Conservation (phyloP, 1,284 basidiomycete genomes). For the Papiliotrema laurentii region DNA sequence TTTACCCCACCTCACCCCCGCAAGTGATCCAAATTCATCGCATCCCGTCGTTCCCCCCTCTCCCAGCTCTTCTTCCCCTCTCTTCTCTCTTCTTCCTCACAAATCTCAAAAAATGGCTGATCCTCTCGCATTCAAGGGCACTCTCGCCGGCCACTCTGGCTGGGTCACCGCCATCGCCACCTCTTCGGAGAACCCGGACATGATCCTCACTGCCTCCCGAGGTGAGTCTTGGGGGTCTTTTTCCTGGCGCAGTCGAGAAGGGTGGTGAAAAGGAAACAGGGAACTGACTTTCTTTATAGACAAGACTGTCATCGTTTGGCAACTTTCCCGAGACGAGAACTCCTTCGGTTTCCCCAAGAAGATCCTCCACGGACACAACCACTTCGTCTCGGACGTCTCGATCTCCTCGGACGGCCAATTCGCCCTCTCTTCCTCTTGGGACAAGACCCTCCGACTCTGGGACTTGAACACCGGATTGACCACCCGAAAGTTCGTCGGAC, state of each 20-base stretch:
- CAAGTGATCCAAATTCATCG: not conserved
- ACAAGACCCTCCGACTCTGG: constrained; percentile 99
- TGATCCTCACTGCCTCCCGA: constrained; percentile 94
- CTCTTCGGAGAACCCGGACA: constrained; percentile 92
- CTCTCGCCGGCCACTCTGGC: constrained; percentile 90
- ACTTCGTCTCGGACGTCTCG: constrained; percentile 99
- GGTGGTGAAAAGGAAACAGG: not conserved
- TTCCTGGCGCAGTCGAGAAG: not conserved
- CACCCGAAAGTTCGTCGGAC: constrained; percentile 95
- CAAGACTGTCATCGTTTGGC: constrained; percentile 99
- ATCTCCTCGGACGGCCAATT: constrained; percentile 99
- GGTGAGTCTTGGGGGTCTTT: constrained; percentile 56
- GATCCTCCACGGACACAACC: constrained; percentile 98
- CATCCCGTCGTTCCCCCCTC: not conserved
- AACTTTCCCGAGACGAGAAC: constrained; percentile 90
- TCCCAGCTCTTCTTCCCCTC: not conserved
- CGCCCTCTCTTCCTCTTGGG: constrained; percentile 98
- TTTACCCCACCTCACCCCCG: constrained; percentile 4
- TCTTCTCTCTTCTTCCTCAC: not conserved
- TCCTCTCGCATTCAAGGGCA: constrained; percentile 85
- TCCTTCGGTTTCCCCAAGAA: constrained; percentile 90
- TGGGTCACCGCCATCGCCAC: constrained; percentile 97
- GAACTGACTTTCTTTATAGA: constrained; percentile 56
- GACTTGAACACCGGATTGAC: constrained; percentile 93
- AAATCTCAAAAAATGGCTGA: constrained; percentile 60